Conservation (phyloP, 2,329 filamentous ascomycete genomes). For the Ophioceras dolichostomum region DNA sequence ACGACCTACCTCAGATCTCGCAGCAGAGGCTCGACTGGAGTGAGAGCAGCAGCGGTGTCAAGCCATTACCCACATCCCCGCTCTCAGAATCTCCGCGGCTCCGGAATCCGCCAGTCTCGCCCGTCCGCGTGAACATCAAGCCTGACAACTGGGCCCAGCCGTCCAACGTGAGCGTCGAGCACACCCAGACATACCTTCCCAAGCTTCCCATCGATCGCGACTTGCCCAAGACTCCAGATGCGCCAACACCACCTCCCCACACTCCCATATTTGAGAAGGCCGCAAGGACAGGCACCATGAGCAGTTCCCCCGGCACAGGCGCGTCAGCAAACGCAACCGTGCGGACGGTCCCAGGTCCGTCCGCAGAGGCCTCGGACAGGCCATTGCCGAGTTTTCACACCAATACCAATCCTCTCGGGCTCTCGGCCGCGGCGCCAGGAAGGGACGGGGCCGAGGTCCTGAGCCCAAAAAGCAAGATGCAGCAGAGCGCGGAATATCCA, state of each 20-base stretch:
- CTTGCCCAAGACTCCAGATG: conserved; percentile 19
- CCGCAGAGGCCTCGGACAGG: conserved; percentile 5
- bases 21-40: conserved; percentile 1
- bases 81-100: conserved; percentile 27
- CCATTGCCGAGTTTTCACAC: conserved; percentile 5
- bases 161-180: conserved; percentile 39
- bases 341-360: conserved; percentile 1
- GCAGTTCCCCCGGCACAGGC: conserved; percentile 6
- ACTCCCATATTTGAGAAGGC: conserved; percentile 12
- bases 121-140: conserved; percentile 42
- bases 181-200: conserved; percentile 7
- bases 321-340: conserved; percentile 3
- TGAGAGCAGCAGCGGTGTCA: conserved; percentile 11
- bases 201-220: conserved; percentile 14
- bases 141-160: conserved; percentile 39
- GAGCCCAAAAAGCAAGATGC: conserved; percentile 2
- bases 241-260: conserved; percentile 25
- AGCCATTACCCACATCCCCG: conserved; percentile 15
- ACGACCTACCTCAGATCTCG: conserved; percentile 13
- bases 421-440: conserved; percentile 1
- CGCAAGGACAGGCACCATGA: conserved; percentile 5
- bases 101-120: conserved; percentile 40
- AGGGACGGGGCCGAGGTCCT: background rate
- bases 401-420: too few relatives aligned
- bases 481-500: conserved; percentile 10